These are phyloP conservation scores for Carex pumila DNA, from an alignment of 176 grass and related monocot species.

Conservation along the genomic window DNA sequence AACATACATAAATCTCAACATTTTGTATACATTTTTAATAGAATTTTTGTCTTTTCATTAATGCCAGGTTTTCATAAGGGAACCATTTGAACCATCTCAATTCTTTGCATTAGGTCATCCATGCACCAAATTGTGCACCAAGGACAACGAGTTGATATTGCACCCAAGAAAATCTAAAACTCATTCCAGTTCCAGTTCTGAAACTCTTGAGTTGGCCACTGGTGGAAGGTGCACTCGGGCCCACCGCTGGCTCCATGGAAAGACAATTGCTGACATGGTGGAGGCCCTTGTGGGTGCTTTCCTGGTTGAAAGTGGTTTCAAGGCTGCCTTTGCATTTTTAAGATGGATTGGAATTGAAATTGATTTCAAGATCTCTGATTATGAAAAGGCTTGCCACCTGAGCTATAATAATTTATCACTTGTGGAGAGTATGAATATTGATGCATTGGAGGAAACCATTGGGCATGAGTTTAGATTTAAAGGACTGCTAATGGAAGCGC, in stretches of 20 bases:
- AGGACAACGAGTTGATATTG: constrained; percentile 43
- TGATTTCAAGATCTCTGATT: constrained; percentile 47
- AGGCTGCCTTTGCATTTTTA: constrained; percentile 79
- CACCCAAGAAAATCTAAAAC: constrained; percentile 38
- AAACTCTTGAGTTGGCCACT: constrained; percentile 20
- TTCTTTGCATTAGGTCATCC: constrained; percentile 79
- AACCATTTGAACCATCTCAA: constrained; percentile 72
- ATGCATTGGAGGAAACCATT: constrained; percentile 60
- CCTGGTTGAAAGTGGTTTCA: constrained; percentile 93
- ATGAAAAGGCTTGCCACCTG: constrained; percentile 43
- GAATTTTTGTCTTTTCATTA: constrained; percentile 9
- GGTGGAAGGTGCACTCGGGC: constrained; percentile 58
- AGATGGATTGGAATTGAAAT: constrained; percentile 73
- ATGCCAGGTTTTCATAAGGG: constrained; percentile 80
- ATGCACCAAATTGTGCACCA: constrained; percentile 68
- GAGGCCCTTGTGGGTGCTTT: constrained; percentile 84
- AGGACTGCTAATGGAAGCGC: constrained; percentile 73
- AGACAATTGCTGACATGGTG: constrained; percentile 86
- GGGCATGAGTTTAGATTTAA: constrained; percentile 59
- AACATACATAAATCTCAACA: no score
- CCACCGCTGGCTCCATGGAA: constrained; percentile 86
- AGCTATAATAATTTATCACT: constrained; percentile 69
- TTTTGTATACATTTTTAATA: neutral
- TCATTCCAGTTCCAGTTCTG: neutral
- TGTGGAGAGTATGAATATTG: constrained; percentile 27